A percentile compares a stretch with the other conserved stretches of the same genome.
phyloP scores from a whole-genome alignment of 495 filamentous ascomycete species.

The Apodospora peruviana region DNA sequence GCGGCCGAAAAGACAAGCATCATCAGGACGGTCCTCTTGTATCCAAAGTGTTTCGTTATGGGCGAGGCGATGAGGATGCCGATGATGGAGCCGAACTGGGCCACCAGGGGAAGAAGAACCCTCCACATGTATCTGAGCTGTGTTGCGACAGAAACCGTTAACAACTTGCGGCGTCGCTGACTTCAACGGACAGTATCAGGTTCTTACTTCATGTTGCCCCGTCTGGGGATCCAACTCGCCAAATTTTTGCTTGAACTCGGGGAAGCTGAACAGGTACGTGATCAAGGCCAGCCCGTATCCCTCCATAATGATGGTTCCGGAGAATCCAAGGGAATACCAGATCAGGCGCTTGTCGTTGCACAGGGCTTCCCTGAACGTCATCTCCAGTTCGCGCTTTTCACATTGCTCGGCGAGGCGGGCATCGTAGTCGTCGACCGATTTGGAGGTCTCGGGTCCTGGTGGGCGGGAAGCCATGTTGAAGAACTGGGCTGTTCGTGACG shows the following conservation, averaged over 20 bases:
- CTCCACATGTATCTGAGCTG: slow-evolving; percentile 46
- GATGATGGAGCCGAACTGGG: slow-evolving; percentile 39
- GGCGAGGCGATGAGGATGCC: slow-evolving; percentile 61
- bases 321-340: slow-evolving; percentile 24
- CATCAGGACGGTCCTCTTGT: slow-evolving; percentile 49
- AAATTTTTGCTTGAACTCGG: slow-evolving; percentile 53
- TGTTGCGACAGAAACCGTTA: background rate
- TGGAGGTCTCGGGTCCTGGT: no score
- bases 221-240: slow-evolving; percentile 43
- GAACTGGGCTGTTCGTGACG: no score
- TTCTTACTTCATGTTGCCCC: slow-evolving; percentile 33
- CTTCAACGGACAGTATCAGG: slow-evolving; percentile 1
- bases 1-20: slow-evolving; percentile 39
- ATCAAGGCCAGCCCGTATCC: slow-evolving; percentile 36
- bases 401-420: slow-evolving; percentile 10
- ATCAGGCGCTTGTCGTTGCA: slow-evolving; percentile 17
- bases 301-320: slow-evolving; percentile 29
- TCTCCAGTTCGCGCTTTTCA: slow-evolving; percentile 11
- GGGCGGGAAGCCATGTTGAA: no score
- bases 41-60: slow-evolving; percentile 56
- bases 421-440: slow-evolving; percentile 8
- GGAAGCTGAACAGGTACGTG: slow-evolving; percentile 31
- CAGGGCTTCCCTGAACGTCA: slow-evolving; percentile 19
- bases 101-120: slow-evolving; percentile 30
- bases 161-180: no score